phyloP scores from a whole-genome alignment of 495 filamentous ascomycete genomes.

The Tuber melanosporum region DNA sequence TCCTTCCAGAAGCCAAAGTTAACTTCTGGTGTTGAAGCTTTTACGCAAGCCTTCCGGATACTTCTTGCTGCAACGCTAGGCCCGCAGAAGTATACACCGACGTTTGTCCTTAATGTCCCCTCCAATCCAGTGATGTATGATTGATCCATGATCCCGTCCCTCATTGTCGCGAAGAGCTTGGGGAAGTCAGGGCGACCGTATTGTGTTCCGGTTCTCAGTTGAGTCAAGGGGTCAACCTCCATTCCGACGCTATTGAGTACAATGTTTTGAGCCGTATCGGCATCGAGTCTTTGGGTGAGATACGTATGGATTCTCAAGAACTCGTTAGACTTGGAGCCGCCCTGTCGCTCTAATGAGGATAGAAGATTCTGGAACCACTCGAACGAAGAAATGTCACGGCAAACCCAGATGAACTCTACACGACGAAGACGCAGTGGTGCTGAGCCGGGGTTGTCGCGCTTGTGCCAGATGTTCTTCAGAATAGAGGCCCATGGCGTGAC shows the following conservation, averaged over 20 bases:
- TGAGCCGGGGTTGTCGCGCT: conserved; percentile 61
- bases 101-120: conserved; percentile 64
- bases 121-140: conserved; percentile 79
- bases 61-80: conserved; percentile 72
- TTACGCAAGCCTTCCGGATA: conserved; percentile 72
- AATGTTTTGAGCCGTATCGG: conserved; percentile 90
- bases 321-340: conserved; percentile 61
- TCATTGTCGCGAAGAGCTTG: conserved; percentile 74
- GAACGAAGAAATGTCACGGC: conserved; percentile 90
- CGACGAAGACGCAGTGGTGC: conserved; percentile 81
- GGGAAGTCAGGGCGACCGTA: conserved; percentile 91
- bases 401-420: conserved; percentile 99
- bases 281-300: conserved; percentile 85
- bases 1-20: conserved; percentile 99
- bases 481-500: conserved; percentile 97
- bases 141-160: conserved; percentile 74
- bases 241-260: conserved; percentile 89
- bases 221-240: conserved; percentile 81
- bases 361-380: conserved; percentile 98
- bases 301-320: conserved; percentile 98
- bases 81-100: conserved; percentile 98
- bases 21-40: conserved; percentile 65
- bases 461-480: conserved; percentile 97
- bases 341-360: conserved; percentile 82
- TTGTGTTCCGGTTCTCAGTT: conserved; percentile 82